These are phyloP conservation scores for Closterium sp. DNA, from an alignment of 139 green algal species.

Conservation along the genomic window DNA sequence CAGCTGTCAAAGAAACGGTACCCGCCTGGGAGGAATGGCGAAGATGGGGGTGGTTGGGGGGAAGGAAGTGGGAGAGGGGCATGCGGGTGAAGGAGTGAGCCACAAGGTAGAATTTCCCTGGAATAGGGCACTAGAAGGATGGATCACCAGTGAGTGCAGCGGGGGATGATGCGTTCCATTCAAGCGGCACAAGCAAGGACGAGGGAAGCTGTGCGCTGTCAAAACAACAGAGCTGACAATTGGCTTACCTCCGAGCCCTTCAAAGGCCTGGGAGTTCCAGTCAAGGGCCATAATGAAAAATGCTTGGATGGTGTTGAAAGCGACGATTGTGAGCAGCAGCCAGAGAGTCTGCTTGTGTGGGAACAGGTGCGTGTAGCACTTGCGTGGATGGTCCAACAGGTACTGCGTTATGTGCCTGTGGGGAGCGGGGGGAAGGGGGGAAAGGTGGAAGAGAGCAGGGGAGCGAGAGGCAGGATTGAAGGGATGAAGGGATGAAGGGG, in stretches of 20 bases:
- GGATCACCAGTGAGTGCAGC: no score
- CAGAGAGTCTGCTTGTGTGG: slow-evolving; percentile 22
- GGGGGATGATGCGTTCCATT: no score
- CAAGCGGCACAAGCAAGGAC: no score
- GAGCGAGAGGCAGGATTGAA: background rate
- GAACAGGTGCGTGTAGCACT: slow-evolving; percentile 38
- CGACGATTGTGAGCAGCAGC: slow-evolving; percentile 25
- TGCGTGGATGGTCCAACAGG: slow-evolving; percentile 35
- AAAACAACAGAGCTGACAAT: no score
- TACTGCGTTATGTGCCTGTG: slow-evolving; percentile 18
- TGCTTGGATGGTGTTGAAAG: slow-evolving; percentile 21
- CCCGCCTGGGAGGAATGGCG: background rate
- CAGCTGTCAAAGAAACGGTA: background rate
- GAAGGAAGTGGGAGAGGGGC: no score
- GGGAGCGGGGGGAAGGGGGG: background rate
- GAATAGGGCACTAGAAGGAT: no score
- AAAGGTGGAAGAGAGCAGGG: background rate
- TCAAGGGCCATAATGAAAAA: slow-evolving; percentile 38
- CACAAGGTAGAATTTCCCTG: no score
- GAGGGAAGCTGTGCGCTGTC: no score
- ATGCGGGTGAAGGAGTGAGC: no score
- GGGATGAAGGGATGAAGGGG: no score
- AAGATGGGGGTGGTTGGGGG: no score
- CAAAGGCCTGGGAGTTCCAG: slow-evolving; percentile 20
- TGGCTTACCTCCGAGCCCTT: slow-evolving; percentile 10